Percentiles rank a stretch among this genome's conserved stretches.
These are phyloP conservation scores for Ganoderma leucocontextum DNA, from an alignment of 1,284 basidiomycete genomes.

Conservation along the genomic window DNA sequence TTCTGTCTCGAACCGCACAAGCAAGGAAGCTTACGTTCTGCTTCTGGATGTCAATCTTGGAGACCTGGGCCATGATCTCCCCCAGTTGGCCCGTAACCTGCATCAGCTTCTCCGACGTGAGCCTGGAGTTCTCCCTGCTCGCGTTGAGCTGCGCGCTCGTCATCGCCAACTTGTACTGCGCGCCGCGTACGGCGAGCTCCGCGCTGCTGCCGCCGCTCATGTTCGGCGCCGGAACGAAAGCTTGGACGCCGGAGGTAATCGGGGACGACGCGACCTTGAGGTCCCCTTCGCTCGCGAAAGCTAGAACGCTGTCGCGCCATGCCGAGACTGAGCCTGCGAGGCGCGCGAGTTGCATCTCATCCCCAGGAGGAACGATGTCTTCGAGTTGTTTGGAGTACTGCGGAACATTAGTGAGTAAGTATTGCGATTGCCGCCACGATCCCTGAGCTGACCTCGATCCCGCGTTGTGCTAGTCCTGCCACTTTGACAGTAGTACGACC, in stretches of 20 bases:
- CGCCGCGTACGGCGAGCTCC: constrained; percentile 10
- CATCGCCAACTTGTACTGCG: constrained; percentile 12
- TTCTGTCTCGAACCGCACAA: background rate
- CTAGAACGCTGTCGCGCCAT: constrained; percentile 18
- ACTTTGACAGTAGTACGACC: background rate
- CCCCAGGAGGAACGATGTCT: constrained; percentile 5
- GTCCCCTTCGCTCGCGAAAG: constrained; percentile 14
- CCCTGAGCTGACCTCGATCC: background rate
- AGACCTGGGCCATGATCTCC: constrained; percentile 20
- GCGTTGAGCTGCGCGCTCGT: constrained; percentile 21
- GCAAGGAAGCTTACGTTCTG: constrained; percentile 15
- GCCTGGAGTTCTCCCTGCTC: constrained; percentile 17
- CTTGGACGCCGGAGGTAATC: constrained; percentile 14
- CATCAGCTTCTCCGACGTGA: constrained; percentile 21
- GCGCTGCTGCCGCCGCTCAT: constrained; percentile 14
- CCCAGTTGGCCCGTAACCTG: constrained; percentile 22
- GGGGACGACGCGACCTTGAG: constrained; percentile 15
- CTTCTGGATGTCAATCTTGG: constrained; percentile 16
- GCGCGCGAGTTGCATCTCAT: constrained; percentile 3
- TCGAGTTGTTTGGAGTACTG: constrained; percentile 11
- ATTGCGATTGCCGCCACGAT: background rate
- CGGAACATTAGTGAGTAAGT: background rate
- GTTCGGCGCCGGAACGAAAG: constrained; percentile 12
- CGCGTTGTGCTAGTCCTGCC: background rate
- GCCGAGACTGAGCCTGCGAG: background rate